Base-by-base conservation (phyloP, 2,329 filamentous ascomycete species). In the Hypocreales sp. region DNA sequence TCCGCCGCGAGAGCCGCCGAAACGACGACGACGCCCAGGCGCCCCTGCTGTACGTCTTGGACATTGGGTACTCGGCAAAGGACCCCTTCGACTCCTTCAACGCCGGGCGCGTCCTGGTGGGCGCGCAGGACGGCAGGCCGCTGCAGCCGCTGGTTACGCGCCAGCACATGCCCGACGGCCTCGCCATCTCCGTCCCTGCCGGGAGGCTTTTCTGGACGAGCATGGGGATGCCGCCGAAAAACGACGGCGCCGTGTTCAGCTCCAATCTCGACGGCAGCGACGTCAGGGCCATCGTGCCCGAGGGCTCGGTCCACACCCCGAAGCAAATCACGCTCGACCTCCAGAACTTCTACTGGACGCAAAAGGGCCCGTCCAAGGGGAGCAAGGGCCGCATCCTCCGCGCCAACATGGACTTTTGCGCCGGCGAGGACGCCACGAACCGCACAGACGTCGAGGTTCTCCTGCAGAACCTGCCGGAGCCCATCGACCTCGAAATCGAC, bases 401-500 rank as follows among this genome's bases (percentile, higher is more conserved):
- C 5, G 65, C 68, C 0, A 41, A 46, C 11, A 46, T 70, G 0
- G 40, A 54, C 1, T 51, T 31, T 5, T 24, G 51, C 4, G 53
- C 55, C 0, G 51, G 50, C 0, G 35, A 49, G 28, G 42, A 38
- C n/a, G 47, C 53, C 1, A 35, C 42, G 1, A 42, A 32, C 8
- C 46, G 61, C 1, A 37, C 47, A 1, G 60, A 67, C 21, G 47
- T 64, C 16, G 49, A 55, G 27, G 37, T 48, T 2, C 30, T 72
- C 2, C 40, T 61, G 4, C 39, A 54, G 4, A 40, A 42, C 1
- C 45, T 72, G 7, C 65, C 67, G 0, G 67, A 72, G 39, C 62
- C 64, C 0, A 65, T 74, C 31, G 67, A 74, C 35, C 44, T 75
- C 0, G 65, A 69, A 18, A 37, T 72, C 1, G 64, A 72, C 11